Conservation (phyloP, 2,329 filamentous ascomycete genomes). For the Canariomyces notabilis region DNA sequence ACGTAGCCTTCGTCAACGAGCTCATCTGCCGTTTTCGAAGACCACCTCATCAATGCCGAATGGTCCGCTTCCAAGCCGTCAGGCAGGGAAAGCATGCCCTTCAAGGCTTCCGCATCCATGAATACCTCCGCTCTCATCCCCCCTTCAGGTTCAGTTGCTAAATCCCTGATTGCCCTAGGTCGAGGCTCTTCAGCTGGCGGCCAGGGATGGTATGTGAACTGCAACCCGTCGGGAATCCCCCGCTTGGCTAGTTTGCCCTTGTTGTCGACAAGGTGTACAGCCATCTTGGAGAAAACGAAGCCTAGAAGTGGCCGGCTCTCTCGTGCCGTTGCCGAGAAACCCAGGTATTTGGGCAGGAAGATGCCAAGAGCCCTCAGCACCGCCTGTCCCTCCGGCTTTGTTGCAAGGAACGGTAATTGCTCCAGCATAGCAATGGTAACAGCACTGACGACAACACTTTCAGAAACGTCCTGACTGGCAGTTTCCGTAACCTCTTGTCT, state of each 20-base stretch:
- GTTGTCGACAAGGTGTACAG: slow-evolving; percentile 33
- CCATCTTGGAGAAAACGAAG: slow-evolving; percentile 39
- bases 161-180: not conserved
- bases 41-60: slow-evolving; percentile 58
- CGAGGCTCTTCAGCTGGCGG: not conserved
- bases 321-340: slow-evolving; percentile 46
- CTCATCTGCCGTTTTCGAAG: slow-evolving; percentile 70
- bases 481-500: slow-evolving; percentile 34
- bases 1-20: slow-evolving; percentile 74
- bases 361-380: slow-evolving; percentile 44
- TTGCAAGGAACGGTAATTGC: slow-evolving; percentile 64
- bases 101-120: slow-evolving; percentile 42
- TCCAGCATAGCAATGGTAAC: slow-evolving; percentile 67
- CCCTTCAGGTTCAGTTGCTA: not conserved
- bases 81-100: slow-evolving; percentile 47
- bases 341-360: slow-evolving; percentile 56
- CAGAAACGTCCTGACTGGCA: slow-evolving; percentile 28
- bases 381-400: slow-evolving; percentile 44
- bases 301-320: slow-evolving; percentile 45
- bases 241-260: slow-evolving; percentile 22
- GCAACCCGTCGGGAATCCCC: slow-evolving; percentile 11
- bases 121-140: not conserved
- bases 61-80: slow-evolving; percentile 46
- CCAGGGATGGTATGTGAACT: slow-evolving; percentile 14
- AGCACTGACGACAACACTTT: slow-evolving; percentile 51